Evolutionary conservation across 2,329 filamentous ascomycete genomes (phyloP).

Genomic region (Neopestalotiopsis clavispora): DNA sequence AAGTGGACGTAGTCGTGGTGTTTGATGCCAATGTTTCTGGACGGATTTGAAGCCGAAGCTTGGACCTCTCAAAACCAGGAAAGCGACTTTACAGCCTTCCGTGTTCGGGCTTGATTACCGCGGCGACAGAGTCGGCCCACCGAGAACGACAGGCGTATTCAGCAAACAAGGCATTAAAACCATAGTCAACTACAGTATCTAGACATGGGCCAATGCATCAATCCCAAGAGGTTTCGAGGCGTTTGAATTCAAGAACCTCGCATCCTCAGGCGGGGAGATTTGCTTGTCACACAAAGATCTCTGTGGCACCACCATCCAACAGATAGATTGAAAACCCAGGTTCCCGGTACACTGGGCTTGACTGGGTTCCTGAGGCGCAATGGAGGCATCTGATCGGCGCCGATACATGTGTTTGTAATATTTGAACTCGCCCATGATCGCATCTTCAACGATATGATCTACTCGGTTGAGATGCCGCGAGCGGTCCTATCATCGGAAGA

Average conservation of each 20-base stretch:
- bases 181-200: background rate
- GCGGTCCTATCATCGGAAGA: background rate
- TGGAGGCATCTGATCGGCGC: background rate
- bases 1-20: too few species aligned
- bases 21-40: background rate
- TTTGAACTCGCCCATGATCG: background rate
- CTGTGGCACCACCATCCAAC: background rate
- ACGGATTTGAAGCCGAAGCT: background rate
- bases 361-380: too few species aligned
- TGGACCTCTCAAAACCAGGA: background rate
- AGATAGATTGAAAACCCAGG: background rate
- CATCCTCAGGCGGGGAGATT: background rate
- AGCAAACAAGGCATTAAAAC: background rate
- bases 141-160: background rate
- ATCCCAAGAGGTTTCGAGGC: background rate
- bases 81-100: conserved; percentile 5
- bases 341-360: background rate
- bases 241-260: background rate
- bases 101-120: conserved; percentile 10
- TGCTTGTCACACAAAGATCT: background rate
- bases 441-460: background rate
- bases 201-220: background rate
- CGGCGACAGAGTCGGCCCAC: background rate
- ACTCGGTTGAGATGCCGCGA: background rate
- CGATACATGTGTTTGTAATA: background rate